Percentiles rank a stretch among this genome's conserved stretches.
phyloP scores from a whole-genome alignment of 2,329 filamentous ascomycete genomes.

The Colletotrichum lupini region DNA sequence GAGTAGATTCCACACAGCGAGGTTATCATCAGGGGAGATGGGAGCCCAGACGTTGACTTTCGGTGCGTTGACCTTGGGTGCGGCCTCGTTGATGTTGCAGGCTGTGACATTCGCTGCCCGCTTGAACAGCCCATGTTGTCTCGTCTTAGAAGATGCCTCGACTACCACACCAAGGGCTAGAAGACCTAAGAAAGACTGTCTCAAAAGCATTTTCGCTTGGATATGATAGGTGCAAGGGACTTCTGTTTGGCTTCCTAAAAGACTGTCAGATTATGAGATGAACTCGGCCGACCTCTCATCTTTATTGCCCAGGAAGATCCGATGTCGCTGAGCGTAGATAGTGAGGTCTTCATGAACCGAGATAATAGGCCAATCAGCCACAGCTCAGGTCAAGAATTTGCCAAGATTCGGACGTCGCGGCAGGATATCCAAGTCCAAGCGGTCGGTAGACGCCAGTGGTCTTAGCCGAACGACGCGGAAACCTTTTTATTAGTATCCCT shows the following conservation, averaged over 20 bases:
- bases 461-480: not conserved
- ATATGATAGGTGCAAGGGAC: not conserved
- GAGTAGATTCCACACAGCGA: slow-evolving; percentile 55
- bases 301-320: not conserved
- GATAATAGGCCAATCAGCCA: not conserved
- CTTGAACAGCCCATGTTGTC: not conserved
- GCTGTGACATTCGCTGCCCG: slow-evolving; percentile 11
- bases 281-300: not conserved
- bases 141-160: not conserved
- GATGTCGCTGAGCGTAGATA: not conserved
- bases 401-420: not conserved
- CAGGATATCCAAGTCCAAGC: not conserved
- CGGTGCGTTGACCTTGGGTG: slow-evolving; percentile 45
- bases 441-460: not conserved
- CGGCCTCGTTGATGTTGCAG: slow-evolving; percentile 27
- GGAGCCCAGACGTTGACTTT: slow-evolving; percentile 54
- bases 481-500: no score
- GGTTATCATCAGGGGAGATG: slow-evolving; percentile 54
- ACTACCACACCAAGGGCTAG: not conserved
- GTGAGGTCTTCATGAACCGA: not conserved
- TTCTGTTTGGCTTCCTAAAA: no score
- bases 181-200: not conserved
- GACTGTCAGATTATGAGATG: not conserved
- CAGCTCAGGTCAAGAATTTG: not conserved
- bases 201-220: not conserved